Conservation (phyloP, 2,329 filamentous ascomycete species). For the Fusarium neocosmosporiellum region DNA sequence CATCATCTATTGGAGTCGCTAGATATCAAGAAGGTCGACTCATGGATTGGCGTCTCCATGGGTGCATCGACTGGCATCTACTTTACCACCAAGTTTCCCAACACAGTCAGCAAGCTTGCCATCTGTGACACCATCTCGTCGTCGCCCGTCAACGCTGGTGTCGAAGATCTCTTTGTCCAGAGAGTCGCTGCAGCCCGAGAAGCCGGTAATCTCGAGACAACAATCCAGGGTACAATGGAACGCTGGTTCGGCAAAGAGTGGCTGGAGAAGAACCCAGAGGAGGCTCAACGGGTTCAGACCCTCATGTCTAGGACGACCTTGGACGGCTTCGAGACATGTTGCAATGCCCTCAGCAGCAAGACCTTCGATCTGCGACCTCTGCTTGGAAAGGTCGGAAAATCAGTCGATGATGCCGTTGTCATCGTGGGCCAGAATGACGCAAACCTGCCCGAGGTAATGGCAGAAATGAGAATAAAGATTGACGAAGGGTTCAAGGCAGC, state of each 20-base stretch:
- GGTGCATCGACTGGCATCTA: conserved; percentile 54
- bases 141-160: conserved; percentile 51
- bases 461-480: conserved; percentile 50
- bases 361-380: conserved; percentile 55
- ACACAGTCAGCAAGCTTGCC: conserved; percentile 51
- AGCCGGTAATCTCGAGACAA: conserved; percentile 46
- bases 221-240: conserved; percentile 49
- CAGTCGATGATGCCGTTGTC: conserved; percentile 50
- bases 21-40: conserved; percentile 46
- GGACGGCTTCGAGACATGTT: conserved; percentile 56
- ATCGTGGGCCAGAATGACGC: conserved; percentile 56
- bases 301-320: conserved; percentile 53
- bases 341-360: conserved; percentile 50
- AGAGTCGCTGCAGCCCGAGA: conserved; percentile 50
- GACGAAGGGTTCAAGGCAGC: conserved; percentile 46
- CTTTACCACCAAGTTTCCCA: conserved; percentile 53
- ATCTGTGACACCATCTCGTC: conserved; percentile 55
- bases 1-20: conserved; percentile 48
- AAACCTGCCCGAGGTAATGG: conserved; percentile 54
- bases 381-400: conserved; percentile 46
- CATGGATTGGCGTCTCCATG: conserved; percentile 60
- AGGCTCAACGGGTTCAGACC: conserved; percentile 49
- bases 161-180: conserved; percentile 50
- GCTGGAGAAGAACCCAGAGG: conserved; percentile 49
- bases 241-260: conserved; percentile 56